A percentile compares a stretch with the other conserved stretches of the same genome.
Conservation (phyloP, 139 green algal genomes). For the Closterium sp. region DNA sequence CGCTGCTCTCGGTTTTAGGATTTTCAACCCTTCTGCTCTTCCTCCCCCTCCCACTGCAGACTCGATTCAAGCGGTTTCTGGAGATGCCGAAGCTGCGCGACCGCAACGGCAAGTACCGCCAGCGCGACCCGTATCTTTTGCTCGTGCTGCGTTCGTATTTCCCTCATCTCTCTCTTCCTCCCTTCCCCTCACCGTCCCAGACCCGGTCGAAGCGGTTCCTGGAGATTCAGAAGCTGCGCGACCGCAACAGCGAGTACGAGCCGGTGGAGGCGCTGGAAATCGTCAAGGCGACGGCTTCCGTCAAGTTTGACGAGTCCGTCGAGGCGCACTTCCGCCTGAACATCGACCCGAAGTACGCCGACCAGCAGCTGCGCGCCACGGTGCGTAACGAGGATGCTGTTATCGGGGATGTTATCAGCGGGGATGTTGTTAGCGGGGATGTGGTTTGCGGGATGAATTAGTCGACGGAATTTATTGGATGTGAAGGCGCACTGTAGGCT, state of each 20-base stretch:
- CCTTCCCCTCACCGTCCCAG: neutral
- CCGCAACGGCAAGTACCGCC: slow-evolving; percentile 25
- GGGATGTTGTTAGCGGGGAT: neutral
- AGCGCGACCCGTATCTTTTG: no score
- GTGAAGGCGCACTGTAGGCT: slow-evolving; percentile 87
- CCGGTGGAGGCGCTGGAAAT: slow-evolving; percentile 32
- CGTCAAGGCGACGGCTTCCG: slow-evolving; percentile 66
- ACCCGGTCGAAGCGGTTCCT: slow-evolving; percentile 48
- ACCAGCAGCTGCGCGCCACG: slow-evolving; percentile 98
- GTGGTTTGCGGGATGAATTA: neutral
- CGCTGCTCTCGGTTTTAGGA: neutral
- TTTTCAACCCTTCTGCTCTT: no score
- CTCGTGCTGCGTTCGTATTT: no score
- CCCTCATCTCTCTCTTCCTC: neutral
- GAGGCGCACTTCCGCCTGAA: slow-evolving; percentile 89
- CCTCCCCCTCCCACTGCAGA: slow-evolving; percentile 2
- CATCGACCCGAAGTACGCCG: slow-evolving; percentile 91
- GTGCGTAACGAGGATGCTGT: slow-evolving; percentile 56
- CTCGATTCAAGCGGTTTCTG: slow-evolving; percentile 43
- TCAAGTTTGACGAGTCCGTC: slow-evolving; percentile 95
- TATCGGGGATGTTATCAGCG: no score
- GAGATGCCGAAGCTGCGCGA: slow-evolving; percentile 27
- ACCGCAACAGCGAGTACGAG: slow-evolving; percentile 37
- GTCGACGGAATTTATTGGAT: slow-evolving; percentile 57
- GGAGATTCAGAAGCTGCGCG: slow-evolving; percentile 27